Conservation (phyloP, 495 filamentous ascomycete species). For the Tuber umbilicatum region DNA sequence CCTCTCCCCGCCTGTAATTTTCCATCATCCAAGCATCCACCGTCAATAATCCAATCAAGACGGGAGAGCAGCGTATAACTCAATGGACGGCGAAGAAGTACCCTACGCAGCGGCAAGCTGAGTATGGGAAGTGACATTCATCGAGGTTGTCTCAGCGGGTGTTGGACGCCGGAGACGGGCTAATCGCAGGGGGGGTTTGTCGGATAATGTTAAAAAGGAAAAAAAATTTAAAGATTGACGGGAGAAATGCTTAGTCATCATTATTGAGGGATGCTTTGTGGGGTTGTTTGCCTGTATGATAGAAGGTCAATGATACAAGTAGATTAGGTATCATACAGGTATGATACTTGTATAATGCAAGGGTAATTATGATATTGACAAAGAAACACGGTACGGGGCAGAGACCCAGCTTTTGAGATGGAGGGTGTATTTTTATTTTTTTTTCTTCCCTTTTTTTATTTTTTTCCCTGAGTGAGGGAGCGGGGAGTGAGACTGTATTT, state of each 20-base stretch:
- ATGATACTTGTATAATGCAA: too few species aligned
- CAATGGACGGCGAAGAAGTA: constrained; percentile 18
- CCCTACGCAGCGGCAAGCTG: constrained; percentile 29
- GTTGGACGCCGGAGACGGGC: background rate
- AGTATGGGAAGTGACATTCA: constrained; percentile 41
- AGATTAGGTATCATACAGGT: too few species aligned
- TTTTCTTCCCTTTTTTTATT: background rate
- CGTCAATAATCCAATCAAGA: background rate
- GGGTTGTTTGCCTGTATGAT: background rate
- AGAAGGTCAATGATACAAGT: background rate
- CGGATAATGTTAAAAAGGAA: background rate
- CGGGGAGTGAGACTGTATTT: background rate
- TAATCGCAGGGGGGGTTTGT: background rate
- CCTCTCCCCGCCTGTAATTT: background rate
- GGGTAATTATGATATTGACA: background rate
- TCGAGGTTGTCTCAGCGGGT: constrained; percentile 11
- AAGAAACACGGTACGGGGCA: background rate
- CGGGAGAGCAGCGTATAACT: constrained; percentile 7
- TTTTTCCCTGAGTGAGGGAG: background rate
- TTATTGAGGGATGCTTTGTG: background rate
- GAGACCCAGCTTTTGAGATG: background rate
- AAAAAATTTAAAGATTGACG: constrained; percentile 1
- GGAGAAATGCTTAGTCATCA: constrained; percentile 22
- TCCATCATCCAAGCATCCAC: background rate
- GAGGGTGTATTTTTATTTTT: background rate